Base-by-base conservation (phyloP, 768 basidiomycete species). In the Coprinellus micaceus region DNA sequence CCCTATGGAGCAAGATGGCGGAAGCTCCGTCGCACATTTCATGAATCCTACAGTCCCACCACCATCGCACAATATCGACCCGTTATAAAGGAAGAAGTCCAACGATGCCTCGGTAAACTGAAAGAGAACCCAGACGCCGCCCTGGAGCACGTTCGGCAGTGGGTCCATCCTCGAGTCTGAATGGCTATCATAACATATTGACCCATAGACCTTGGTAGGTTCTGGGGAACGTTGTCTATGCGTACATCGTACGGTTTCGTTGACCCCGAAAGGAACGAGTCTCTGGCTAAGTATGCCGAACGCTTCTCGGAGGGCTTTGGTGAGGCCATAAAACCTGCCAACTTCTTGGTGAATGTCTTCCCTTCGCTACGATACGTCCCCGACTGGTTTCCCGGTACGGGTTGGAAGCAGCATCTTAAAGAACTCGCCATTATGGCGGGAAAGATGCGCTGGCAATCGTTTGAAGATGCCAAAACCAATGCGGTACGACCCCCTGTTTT, bases 1-100 rank as follows among this genome's bases (percentile, higher is more conserved):
- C n/a, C n/a, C n/a, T 82, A 66, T 47, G 60, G 61, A 39, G 36
- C 56, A 9, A 58, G 71, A 54, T 83, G 80, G 77, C 74, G 73
- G 48, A 70, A 70, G 29, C 82, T 81, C 59, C 74, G 82, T 36
- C 73, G 72, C 3, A 19, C 46, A n/a, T 64, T 64, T 40, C 63
- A 64, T 24, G 41, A 58, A 22, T 44, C 52, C 13, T 60, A 62
- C 49, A 57, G 58, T 24, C 57, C 53, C 11, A 58, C 56, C 19
- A 33, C 39, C 7, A 57, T 59, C 13, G 40, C 41, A 2, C 47
- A 50, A 24, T 57, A 60, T 33, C 40, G 53, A 10, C 52, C 54
- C 13, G 43, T 57, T 30, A 19, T 45, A 17, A 17, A 52, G 25
- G 19, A 56, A 40, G 54, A 56, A 26, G 33, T 19, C 2, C 12